phyloP scores from a whole-genome alignment of 495 filamentous ascomycete species.

The Tetracladium setigerum region DNA sequence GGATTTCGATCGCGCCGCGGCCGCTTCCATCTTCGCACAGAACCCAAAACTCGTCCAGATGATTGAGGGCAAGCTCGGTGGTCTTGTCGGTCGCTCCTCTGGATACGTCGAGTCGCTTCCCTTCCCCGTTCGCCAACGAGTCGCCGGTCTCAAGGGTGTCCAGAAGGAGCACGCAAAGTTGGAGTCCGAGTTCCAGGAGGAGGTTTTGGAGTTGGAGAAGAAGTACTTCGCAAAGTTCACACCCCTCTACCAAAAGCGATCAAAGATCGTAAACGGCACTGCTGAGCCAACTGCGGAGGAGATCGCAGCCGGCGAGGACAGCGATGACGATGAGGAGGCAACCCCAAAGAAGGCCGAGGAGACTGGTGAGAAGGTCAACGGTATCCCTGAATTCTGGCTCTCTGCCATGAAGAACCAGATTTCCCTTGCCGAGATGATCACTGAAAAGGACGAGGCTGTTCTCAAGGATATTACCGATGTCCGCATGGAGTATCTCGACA shows the following conservation, averaged over 20 bases:
- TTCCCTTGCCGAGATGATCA: conserved; percentile 95
- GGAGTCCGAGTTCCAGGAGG: conserved; percentile 96
- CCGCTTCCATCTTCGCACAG: conserved; percentile 85
- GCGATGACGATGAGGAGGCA: conserved; percentile 57
- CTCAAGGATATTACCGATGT: conserved; percentile 90
- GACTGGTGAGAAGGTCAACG: conserved; percentile 37
- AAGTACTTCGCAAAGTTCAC: conserved; percentile 99
- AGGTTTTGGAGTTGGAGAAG: conserved; percentile 96
- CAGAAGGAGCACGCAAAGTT: conserved; percentile 98
- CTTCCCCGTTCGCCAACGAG: conserved; percentile 77
- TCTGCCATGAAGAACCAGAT: conserved; percentile 99
- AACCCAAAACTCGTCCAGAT: conserved; percentile 90
- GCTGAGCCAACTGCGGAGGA: conserved; percentile 81
- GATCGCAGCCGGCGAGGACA: conserved; percentile 76
- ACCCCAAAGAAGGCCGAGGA: conserved; percentile 45
- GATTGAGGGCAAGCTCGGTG: conserved; percentile 93
- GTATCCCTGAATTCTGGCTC: conserved; percentile 97
- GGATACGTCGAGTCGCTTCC: conserved; percentile 98
- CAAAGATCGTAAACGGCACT: conserved; percentile 84
- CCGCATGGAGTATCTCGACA: conserved; percentile 98
- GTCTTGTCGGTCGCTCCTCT: conserved; percentile 88
- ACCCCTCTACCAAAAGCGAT: conserved; percentile 91
- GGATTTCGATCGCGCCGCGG: conserved; percentile 77
- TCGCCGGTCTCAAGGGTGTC: conserved; percentile 91
- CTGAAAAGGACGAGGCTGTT: conserved; percentile 88